phyloP scores from a whole-genome alignment of 495 filamentous ascomycete species.

The Daldinia decipiens region DNA sequence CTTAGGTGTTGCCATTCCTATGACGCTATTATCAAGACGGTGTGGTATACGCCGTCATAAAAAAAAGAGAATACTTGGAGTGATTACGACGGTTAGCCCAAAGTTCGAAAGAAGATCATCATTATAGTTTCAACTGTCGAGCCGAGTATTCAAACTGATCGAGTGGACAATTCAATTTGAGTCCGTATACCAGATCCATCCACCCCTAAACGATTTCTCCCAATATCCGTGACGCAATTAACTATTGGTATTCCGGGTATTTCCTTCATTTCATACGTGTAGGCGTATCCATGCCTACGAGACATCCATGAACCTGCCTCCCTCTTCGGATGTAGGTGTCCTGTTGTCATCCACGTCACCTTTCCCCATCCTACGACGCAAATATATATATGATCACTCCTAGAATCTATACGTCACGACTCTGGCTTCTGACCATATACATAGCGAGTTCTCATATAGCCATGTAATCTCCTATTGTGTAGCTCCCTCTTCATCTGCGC shows the following conservation, averaged over 20 bases:
- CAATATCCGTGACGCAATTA: neutral
- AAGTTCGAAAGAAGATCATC: neutral
- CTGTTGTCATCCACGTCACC: neutral
- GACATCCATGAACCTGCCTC: neutral
- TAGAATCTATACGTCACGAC: neutral
- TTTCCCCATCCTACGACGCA: neutral
- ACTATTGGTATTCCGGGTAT: neutral
- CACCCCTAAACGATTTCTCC: neutral
- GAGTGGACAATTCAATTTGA: neutral
- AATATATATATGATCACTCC: neutral
- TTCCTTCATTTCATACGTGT: neutral
- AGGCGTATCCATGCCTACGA: neutral
- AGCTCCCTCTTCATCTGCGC: slow-evolving; percentile 32
- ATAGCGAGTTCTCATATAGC: slow-evolving; percentile 39
- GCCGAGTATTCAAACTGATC: neutral
- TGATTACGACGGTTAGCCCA: neutral
- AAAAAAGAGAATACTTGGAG: neutral
- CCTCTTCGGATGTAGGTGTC: neutral
- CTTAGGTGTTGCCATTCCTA: neutral
- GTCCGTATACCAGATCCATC: neutral
- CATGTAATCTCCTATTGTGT: slow-evolving; percentile 33
- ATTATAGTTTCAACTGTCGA: neutral
- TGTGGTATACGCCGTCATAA: neutral
- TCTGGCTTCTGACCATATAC: slow-evolving; percentile 37
- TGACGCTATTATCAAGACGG: neutral